These are phyloP conservation scores for Fusarium fracticaudum DNA, from an alignment of 2,329 filamentous ascomycete genomes.

Conservation along the genomic window DNA sequence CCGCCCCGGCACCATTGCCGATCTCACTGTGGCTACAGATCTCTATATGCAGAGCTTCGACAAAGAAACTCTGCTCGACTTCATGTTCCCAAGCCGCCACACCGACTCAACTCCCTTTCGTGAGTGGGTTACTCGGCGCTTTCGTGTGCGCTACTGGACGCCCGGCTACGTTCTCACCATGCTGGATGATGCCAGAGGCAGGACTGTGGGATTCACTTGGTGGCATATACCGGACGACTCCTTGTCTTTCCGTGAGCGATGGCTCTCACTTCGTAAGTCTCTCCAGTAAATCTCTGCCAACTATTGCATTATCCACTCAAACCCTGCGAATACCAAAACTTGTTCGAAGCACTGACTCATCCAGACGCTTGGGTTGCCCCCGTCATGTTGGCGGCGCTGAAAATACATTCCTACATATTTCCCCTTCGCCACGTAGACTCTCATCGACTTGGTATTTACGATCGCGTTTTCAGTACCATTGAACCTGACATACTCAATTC, in stretches of 20 bases:
- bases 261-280: constrained; percentile 46
- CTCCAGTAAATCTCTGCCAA: neutral
- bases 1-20: constrained; percentile 46
- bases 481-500: constrained; percentile 42
- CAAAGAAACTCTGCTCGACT: constrained; percentile 44
- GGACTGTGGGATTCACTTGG: constrained; percentile 47
- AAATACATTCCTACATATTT: constrained; percentile 40
- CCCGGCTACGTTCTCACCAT: constrained; percentile 45
- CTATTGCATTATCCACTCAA: neutral
- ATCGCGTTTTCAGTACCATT: constrained; percentile 39
- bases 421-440: constrained; percentile 38
- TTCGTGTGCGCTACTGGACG: constrained; percentile 47
- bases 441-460: constrained; percentile 36
- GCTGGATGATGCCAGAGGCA: constrained; percentile 30
- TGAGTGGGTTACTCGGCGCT: constrained; percentile 41
- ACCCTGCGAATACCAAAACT: neutral
- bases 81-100: constrained; percentile 45
- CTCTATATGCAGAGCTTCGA: constrained; percentile 46
- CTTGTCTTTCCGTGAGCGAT: constrained; percentile 44
- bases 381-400: constrained; percentile 38
- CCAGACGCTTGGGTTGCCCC: constrained; percentile 47
- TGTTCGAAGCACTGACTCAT: neutral
- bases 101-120: constrained; percentile 32
- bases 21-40: constrained; percentile 39
- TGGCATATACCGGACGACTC: constrained; percentile 45